A percentile compares a stretch with the other conserved stretches of the same genome.
Conservation (phyloP, 1,284 basidiomycete genomes). For the Neonothopanus nambi region DNA sequence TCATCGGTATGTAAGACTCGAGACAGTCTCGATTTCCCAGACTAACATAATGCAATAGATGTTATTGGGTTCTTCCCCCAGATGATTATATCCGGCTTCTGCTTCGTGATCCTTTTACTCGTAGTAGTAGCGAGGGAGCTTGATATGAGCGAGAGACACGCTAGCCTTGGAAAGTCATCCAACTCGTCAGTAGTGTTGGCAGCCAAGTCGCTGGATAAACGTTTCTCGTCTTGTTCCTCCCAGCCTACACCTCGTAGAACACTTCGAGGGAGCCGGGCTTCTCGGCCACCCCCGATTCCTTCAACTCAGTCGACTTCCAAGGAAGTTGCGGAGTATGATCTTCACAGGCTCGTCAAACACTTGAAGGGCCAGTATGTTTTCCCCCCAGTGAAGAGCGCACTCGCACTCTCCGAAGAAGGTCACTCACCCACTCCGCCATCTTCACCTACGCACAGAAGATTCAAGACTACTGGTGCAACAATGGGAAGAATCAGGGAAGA, state of each 20-base stretch:
- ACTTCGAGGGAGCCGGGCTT: too few relatives aligned
- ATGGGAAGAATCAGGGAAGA: too few relatives aligned
- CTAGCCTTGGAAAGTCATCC: background rate
- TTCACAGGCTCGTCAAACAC: conserved; percentile 33
- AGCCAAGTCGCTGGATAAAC: background rate
- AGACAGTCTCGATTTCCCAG: background rate
- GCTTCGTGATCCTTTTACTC: conserved; percentile 41
- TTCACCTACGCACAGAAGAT: conserved; percentile 29
- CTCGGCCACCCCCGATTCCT: conserved; percentile 1
- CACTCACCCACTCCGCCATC: background rate
- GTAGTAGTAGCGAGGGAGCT: conserved; percentile 46
- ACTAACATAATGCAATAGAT: conserved; percentile 32
- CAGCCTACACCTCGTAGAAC: background rate
- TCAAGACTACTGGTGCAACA: conserved; percentile 26
- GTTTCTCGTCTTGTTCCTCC: too few relatives aligned
- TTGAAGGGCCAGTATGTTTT: conserved; percentile 36
- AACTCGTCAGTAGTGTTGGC: background rate
- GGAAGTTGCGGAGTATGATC: conserved; percentile 32
- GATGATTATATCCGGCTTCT: conserved; percentile 47
- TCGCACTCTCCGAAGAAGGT: background rate
- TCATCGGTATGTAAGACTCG: conserved; percentile 39
- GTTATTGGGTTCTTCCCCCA: conserved; percentile 59
- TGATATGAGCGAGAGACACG: conserved; percentile 22
- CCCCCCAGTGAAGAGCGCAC: conserved; percentile 30
- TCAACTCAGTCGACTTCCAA: background rate